Evolutionary conservation across 192 early-diverging fungal genomes (phyloP), one percentile per base, ranked within the genome.

Genomic region (Cladochytrium replicatum): DNA sequence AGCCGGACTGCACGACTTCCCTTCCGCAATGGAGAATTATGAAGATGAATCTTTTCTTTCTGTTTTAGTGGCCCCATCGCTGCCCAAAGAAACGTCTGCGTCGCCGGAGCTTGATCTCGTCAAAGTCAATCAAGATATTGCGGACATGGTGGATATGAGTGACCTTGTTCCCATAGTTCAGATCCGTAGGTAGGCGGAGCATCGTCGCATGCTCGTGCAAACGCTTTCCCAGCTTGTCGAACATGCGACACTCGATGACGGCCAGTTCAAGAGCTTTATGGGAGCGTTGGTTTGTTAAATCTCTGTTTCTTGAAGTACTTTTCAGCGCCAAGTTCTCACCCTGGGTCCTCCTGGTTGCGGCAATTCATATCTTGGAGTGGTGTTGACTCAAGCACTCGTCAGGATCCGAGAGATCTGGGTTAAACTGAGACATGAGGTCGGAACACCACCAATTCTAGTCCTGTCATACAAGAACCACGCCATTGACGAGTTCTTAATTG

Each of bases 381-480:
- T 65, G 15, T 64, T 65, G 40, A 60, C 54, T 21, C 51, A 60
- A 27, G 63, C 63, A 11, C 31, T 65, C 11, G 24, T 65, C 26
- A 31, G 32, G 19, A 29, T 65, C 25, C 26, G 63, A 11, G 52
- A 57, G 27, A 19, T 65, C n/a, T 65, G 63, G 63, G 46, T 65
- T 22, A 34, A 46, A 17, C 26, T 27, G 8, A 31, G 13, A 21
- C 52, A 50, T 11, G 54, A 50, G 22, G 54, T 59, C 8, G 61
- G 63, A 28, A 25, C 28, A 21, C 63, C 61, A 11, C 63, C 63
- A 8, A 31, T 65, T 6, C 41, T 65, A 23, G 42, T 65, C 32
- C 54, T 65, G 4, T 66, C 61, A 1, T 64, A 65, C 52, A 65
- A 65, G 41, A 65, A 65, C 34, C 63, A 65, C 54, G 63, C 63